Evolutionary conservation across 225 moss, liverwort and hornwort genomes (phyloP).

Genomic region (Rhytidiadelphus loreus): DNA sequence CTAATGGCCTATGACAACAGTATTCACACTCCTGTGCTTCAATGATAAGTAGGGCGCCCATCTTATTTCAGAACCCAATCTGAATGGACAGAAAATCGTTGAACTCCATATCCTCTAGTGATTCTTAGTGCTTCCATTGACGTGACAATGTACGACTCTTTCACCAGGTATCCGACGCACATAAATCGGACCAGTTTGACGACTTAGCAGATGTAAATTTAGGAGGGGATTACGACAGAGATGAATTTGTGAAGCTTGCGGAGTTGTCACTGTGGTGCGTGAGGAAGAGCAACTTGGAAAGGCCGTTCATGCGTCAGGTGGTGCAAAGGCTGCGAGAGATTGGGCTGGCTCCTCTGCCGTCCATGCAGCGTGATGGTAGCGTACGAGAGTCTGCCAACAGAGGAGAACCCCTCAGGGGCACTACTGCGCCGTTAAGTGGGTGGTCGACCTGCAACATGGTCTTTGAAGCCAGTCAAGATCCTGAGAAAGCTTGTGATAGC

Average conservation of each 20-base stretch:
- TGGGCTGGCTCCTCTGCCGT: slow-evolving; percentile 10
- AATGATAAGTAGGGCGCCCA: neutral
- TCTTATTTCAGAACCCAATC: neutral
- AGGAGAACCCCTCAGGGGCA: neutral
- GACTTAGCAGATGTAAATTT: slow-evolving; percentile 14
- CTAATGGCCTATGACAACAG: neutral
- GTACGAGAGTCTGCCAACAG: neutral
- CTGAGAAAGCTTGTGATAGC: slow-evolving; percentile 5
- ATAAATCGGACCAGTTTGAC: neutral
- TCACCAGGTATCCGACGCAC: slow-evolving; percentile 16
- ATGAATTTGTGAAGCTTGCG: slow-evolving; percentile 17
- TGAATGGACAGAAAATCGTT: neutral
- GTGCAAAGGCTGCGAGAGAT: slow-evolving; percentile 39
- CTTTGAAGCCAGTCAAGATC: neutral
- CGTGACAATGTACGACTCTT: neutral
- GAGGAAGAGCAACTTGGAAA: slow-evolving; percentile 12
- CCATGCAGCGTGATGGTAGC: slow-evolving; percentile 6
- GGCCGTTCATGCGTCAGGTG: slow-evolving; percentile 38
- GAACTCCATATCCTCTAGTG: neutral
- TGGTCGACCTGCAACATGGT: neutral
- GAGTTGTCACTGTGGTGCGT: slow-evolving; percentile 32
- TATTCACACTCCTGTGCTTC: neutral
- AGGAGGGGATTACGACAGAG: neutral
- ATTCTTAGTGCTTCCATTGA: neutral
- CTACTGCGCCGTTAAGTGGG: neutral